Evolutionary conservation across 768 basidiomycete species (phyloP), one percentile per base, ranked within the genome.

Genomic region (Leccinum obscurum): DNA sequence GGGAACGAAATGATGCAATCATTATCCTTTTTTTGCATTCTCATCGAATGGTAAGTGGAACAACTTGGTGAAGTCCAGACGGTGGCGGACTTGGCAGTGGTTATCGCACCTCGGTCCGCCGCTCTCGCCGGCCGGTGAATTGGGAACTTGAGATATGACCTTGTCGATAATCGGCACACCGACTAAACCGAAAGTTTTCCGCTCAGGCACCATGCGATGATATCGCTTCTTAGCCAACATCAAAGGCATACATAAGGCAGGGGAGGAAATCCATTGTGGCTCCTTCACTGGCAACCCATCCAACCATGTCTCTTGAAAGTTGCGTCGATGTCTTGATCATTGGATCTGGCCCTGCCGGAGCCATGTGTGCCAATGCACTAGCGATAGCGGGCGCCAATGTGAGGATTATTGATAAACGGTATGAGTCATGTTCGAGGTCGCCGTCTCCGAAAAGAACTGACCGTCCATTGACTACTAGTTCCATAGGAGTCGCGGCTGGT

Each of bases 401-500:
- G 51, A 32, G 30, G 30, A 52, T 52, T n/a, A 52, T 52, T 30
- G 51, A 52, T n/a, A 52, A 32, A 32, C 51, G 51, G 51, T 52
- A 52, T 13, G 30, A 22, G 4, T 15, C 17, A 8, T 28, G 15
- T 30, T 52, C 51, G 44, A 46, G 11, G 20, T 20, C 20, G 10
- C 11, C 11, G 41, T 46, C 20, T 46, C 11, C 20, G 10, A 20
- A 20, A 46, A 11, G 44, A 46, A 13, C 20, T 13, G 44, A 46
- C 44, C 11, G 20, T 46, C 20, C 20, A 46, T 46, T 20, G 41
- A 9, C 41, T 46, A 10, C 44, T 20, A 46, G 44, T 20, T 11
- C 44, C 17, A n/a, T 52, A 26, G 30, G 17, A n/a, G 51, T 52
- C 10, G 26, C 28, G 24, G 51, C 28, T 30, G 51, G 51, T 30